phyloP scores from a whole-genome alignment of 805 yeast species.

The Nakazawaea sp. region DNA sequence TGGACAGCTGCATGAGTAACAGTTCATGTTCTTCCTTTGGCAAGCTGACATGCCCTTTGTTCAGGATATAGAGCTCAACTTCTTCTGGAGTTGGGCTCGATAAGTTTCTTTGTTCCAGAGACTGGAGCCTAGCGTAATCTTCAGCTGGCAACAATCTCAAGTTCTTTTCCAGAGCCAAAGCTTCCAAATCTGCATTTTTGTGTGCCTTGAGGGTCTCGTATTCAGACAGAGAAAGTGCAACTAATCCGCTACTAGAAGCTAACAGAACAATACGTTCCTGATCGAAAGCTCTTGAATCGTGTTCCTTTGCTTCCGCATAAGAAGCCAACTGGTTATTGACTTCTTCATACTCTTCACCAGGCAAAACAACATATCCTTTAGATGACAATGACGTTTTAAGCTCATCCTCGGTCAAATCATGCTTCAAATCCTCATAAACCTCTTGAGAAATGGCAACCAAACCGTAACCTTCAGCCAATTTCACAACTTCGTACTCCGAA shows the following conservation, averaged over 20 bases:
- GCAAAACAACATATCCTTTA: slow-evolving; percentile 10
- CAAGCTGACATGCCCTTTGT: slow-evolving; percentile 25
- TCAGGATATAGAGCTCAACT: slow-evolving; percentile 11
- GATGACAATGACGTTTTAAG: slow-evolving; percentile 13
- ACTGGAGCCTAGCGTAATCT: neutral
- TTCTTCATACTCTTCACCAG: neutral
- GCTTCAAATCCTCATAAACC: slow-evolving; percentile 22
- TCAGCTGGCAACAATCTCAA: neutral
- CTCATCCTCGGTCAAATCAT: slow-evolving; percentile 14
- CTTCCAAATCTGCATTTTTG: neutral
- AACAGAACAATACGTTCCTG: neutral
- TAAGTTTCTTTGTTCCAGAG: too few species aligned
- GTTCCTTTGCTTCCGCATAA: too few species aligned
- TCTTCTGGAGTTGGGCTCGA: neutral
- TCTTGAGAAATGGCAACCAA: slow-evolving; percentile 24
- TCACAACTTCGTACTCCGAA: slow-evolving; percentile 11
- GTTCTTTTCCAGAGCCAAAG: neutral
- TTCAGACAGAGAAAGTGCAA: neutral
- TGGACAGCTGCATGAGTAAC: neutral
- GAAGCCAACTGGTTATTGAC: neutral
- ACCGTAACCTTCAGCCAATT: slow-evolving; percentile 25
- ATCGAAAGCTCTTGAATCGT: too few species aligned
- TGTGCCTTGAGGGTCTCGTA: neutral
- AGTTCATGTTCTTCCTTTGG: slow-evolving; percentile 17
- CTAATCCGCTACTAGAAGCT: neutral